These are phyloP conservation scores for Cystofilobasidium ferigula DNA, from an alignment of 768 basidiomycete genomes.

Conservation along the genomic window DNA sequence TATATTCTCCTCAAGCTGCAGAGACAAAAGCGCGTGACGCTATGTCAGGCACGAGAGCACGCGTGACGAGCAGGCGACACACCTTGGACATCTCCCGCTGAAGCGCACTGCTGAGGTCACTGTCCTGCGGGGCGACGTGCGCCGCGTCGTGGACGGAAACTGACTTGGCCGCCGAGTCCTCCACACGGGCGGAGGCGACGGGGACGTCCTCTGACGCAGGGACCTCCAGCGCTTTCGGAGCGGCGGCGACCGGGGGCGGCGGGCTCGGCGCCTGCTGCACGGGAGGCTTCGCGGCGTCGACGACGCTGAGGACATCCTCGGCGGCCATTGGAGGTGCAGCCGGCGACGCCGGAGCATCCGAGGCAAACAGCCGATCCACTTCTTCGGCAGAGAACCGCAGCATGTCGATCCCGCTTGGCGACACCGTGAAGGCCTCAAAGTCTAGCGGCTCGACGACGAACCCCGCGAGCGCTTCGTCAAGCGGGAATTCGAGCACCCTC, in stretches of 20 bases:
- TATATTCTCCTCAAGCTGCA: conserved; percentile 14
- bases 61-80: too few species aligned
- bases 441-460: conserved; percentile 13
- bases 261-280: too few species aligned
- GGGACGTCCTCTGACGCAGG: too few species aligned
- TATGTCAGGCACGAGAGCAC: too few species aligned
- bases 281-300: neutral
- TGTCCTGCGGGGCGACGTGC: too few species aligned
- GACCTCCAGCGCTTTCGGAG: too few species aligned
- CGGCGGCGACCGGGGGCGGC: too few species aligned
- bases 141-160: neutral
- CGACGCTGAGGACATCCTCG: neutral
- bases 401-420: conserved; percentile 16
- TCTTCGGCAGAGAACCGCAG: conserved; percentile 1
- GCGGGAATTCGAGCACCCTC: conserved; percentile 13
- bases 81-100: neutral
- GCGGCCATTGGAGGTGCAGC: neutral
- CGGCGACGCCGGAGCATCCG: neutral
- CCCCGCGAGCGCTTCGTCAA: conserved; percentile 11
- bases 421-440: conserved; percentile 11
- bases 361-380: neutral
- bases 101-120: neutral
- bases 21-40: too few species aligned
- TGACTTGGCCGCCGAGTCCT: too few species aligned
- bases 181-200: too few species aligned